Evolutionary conservation across 345 rosid species (phyloP).

Genomic region (Salix suchowensis): DNA sequence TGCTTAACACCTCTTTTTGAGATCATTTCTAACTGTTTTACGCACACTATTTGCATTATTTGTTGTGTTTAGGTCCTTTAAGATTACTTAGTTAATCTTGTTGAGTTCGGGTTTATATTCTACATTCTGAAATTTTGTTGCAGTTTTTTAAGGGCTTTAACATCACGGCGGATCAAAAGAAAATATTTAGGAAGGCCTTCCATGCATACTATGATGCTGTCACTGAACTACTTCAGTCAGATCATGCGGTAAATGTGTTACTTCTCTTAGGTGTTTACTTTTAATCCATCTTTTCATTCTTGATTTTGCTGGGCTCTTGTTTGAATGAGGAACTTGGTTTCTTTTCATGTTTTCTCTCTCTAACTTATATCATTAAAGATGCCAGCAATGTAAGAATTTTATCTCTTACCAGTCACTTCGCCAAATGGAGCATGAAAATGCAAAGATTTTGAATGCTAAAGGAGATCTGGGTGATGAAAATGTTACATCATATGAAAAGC

Average conservation of each 20-base stretch:
- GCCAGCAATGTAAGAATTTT: conserved; percentile 7
- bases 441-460: conserved; percentile 83
- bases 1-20: neutral
- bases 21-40: neutral
- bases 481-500: conserved; percentile 82
- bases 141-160: conserved; percentile 79
- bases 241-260: conserved; percentile 69
- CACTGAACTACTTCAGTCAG: conserved; percentile 82
- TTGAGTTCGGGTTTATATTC: neutral
- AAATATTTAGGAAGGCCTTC: conserved; percentile 70
- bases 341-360: neutral
- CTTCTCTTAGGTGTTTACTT: conserved; percentile 1
- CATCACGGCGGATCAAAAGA: conserved; percentile 85
- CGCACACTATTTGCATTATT: neutral
- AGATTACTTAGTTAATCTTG: neutral
- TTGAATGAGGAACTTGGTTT: neutral
- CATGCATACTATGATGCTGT: conserved; percentile 75
- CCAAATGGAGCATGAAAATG: conserved; percentile 97
- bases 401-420: conserved; percentile 58
- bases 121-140: conserved; percentile 30
- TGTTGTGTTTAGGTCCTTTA: neutral
- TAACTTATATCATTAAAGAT: neutral
- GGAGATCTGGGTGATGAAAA: conserved; percentile 97
- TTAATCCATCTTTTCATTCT: neutral
- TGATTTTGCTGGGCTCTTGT: neutral